These are phyloP conservation scores for Aspergillus tubingensis DNA, from an alignment of 2,329 filamentous ascomycete species.

Conservation along the genomic window DNA sequence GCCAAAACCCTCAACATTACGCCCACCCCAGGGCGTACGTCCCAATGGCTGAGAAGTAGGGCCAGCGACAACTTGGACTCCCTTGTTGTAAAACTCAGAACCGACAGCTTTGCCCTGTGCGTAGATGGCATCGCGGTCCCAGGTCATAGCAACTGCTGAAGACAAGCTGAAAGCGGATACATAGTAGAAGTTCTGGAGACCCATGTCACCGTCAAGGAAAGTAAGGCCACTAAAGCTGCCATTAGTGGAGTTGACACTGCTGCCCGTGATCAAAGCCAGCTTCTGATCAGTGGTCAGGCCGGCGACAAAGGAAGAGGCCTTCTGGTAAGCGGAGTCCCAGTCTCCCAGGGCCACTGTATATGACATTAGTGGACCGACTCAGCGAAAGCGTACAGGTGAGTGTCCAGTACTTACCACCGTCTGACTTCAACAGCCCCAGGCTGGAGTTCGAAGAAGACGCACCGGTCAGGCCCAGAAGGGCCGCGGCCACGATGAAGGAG, in stretches of 20 bases:
- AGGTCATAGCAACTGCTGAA: slow-evolving; percentile 24
- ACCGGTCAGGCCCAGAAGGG: background rate
- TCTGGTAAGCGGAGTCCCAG: slow-evolving; percentile 21
- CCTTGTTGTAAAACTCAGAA: slow-evolving; percentile 22
- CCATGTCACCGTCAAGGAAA: slow-evolving; percentile 24
- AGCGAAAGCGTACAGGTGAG: background rate
- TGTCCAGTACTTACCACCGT: background rate
- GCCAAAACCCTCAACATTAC: slow-evolving; percentile 43
- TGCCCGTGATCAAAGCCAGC: slow-evolving; percentile 30
- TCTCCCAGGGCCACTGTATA: slow-evolving; percentile 10
- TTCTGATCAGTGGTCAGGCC: slow-evolving; percentile 26
- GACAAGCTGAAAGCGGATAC: slow-evolving; percentile 24
- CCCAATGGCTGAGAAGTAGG: slow-evolving; percentile 24
- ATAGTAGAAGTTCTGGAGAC: slow-evolving; percentile 23
- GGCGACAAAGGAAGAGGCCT: slow-evolving; percentile 20
- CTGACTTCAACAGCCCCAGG: background rate
- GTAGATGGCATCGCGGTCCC: slow-evolving; percentile 24
- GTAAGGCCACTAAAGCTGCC: slow-evolving; percentile 26
- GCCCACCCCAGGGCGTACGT: slow-evolving; percentile 23
- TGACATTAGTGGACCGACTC: background rate
- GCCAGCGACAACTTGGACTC: slow-evolving; percentile 22
- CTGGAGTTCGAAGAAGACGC: slow-evolving; percentile 2
- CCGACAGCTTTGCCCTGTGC: slow-evolving; percentile 20
- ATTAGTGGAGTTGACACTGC: slow-evolving; percentile 24
- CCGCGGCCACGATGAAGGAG: background rate